Conservation (phyloP, 352 stramenopile species). For the Lagenidium sp. region DNA sequence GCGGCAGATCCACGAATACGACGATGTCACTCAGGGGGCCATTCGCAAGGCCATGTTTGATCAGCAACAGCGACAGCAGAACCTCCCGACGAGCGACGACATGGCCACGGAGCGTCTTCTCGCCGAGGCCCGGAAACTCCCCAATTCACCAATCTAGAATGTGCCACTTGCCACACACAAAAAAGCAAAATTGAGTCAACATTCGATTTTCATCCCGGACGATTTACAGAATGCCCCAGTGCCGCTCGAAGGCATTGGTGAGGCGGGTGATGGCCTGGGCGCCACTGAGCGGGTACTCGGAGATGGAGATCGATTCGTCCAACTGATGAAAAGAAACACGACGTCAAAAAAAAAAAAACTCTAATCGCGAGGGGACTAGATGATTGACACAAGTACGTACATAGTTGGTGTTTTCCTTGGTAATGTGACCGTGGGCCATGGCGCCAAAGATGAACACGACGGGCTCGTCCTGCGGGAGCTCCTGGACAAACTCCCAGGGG, state of each 20-base stretch:
- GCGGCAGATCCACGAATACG: constrained; percentile 94
- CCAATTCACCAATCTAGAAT: constrained; percentile 4
- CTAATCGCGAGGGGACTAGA: neutral
- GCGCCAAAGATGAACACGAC: constrained; percentile 98
- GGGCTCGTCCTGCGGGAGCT: constrained; percentile 85
- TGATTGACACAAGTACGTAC: no score
- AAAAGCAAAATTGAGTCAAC: constrained; percentile 8
- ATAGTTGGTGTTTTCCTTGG: constrained; percentile 96
- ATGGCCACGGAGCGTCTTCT: constrained; percentile 89
- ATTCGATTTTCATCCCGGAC: neutral
- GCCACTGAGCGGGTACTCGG: constrained; percentile 97
- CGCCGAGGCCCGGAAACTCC: constrained; percentile 1
- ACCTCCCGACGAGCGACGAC: constrained; percentile 90
- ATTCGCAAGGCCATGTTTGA: constrained; percentile 99
- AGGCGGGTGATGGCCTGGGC: constrained; percentile 95
- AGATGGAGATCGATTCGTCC: constrained; percentile 96
- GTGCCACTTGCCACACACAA: neutral
- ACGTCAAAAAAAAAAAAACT: neutral
- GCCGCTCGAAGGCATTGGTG: constrained; percentile 95
- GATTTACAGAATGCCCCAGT: constrained; percentile 97
- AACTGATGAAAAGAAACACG: constrained; percentile 20
- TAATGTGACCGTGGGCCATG: constrained; percentile 96
- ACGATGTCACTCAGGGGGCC: constrained; percentile 94
- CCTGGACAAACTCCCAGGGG: constrained; percentile 91
- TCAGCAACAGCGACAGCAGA: constrained; percentile 90